Evolutionary conservation across 306 rosid species (phyloP).

Genomic region (Inga oerstediana): DNA sequence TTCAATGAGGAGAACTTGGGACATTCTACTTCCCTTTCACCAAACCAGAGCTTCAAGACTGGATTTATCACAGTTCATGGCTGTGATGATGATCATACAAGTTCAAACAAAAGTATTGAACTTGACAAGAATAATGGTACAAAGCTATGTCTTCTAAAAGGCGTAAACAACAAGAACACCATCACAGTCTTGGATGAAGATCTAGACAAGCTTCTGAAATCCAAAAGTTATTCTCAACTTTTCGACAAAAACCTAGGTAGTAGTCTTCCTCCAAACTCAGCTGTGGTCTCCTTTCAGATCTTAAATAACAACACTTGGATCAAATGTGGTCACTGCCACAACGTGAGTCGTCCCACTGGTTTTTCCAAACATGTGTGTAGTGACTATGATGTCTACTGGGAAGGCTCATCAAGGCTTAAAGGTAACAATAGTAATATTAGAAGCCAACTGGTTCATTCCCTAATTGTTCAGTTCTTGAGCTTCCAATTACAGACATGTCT

Average conservation of each 20-base stretch:
- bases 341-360: background rate
- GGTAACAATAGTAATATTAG: background rate
- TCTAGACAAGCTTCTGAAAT: background rate
- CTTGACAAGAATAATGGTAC: background rate
- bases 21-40: background rate
- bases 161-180: background rate
- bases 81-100: background rate
- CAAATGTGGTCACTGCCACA: background rate
- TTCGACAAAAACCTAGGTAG: background rate
- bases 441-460: background rate
- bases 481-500: slow-evolving; percentile 12
- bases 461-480: slow-evolving; percentile 18
- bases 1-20: background rate
- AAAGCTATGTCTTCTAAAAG: background rate
- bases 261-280: background rate
- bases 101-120: background rate
- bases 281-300: slow-evolving; percentile 3
- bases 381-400: background rate
- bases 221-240: background rate
- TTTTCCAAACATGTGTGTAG: background rate
- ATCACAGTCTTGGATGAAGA: background rate
- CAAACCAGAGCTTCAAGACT: background rate
- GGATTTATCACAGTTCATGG: background rate
- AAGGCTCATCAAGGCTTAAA: background rate
- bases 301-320: background rate